phyloP scores from a whole-genome alignment of 1,139 yeast genomes.

The Protomyces inundatus region DNA sequence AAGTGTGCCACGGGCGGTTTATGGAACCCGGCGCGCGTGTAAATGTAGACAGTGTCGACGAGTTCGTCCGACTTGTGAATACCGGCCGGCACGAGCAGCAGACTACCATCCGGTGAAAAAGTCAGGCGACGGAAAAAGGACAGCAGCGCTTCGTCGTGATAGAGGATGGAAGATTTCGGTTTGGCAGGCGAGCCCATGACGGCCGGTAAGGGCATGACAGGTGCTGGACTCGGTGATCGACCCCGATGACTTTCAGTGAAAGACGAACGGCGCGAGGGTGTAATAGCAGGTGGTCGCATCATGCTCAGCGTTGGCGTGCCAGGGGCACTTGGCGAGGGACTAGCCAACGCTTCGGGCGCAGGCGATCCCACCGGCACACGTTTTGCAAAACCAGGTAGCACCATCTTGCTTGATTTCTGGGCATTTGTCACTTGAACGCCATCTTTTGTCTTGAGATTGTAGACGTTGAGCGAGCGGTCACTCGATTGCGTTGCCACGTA shows the following conservation, averaged over 20 bases:
- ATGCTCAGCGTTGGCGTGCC: slow-evolving; percentile 30
- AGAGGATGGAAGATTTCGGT: slow-evolving; percentile 39
- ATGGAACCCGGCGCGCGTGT: slow-evolving; percentile 62
- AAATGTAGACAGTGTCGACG: slow-evolving; percentile 69
- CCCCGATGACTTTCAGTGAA: slow-evolving; percentile 34
- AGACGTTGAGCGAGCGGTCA: slow-evolving; percentile 73
- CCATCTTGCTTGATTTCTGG: slow-evolving; percentile 21
- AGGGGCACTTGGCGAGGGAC: slow-evolving; percentile 33
- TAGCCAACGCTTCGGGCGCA: slow-evolving; percentile 24
- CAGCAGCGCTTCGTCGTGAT: slow-evolving; percentile 80
- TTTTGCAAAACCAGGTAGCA: slow-evolving; percentile 15
- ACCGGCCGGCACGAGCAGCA: slow-evolving; percentile 81
- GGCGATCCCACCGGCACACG: slow-evolving; percentile 15
- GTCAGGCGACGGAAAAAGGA: slow-evolving; percentile 81
- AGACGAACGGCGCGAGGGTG: slow-evolving; percentile 33
- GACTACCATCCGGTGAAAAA: slow-evolving; percentile 84
- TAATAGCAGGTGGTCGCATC: slow-evolving; percentile 32
- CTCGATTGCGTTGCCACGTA: slow-evolving; percentile 83
- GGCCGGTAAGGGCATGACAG: slow-evolving; percentile 43
- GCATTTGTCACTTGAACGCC: slow-evolving; percentile 27
- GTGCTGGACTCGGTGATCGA: slow-evolving; percentile 34
- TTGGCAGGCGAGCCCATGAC: slow-evolving; percentile 39
- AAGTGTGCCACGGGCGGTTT: slow-evolving; percentile 68
- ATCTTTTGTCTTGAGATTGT: slow-evolving; percentile 35
- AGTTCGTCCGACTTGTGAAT: slow-evolving; percentile 48